A percentile compares a stretch with the other conserved stretches of the same genome.
Conservation (phyloP, 352 stramenopile species). For the Phytophthora pseudosyringae region DNA sequence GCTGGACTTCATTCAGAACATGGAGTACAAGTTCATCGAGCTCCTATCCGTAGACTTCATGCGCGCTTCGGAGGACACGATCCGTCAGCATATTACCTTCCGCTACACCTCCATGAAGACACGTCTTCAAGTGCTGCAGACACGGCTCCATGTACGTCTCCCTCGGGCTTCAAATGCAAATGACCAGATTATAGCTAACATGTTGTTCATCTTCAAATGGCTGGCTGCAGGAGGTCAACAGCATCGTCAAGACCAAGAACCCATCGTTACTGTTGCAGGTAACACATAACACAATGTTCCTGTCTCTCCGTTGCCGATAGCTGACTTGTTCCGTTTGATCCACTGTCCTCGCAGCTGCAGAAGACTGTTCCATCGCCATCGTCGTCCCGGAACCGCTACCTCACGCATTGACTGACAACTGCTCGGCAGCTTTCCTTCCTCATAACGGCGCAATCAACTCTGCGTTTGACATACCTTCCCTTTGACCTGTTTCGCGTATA, state of each 20-base stretch:
- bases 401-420: conserved; percentile 66
- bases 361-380: conserved; percentile 53
- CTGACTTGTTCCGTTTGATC: conserved; percentile 17
- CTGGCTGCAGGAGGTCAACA: conserved; percentile 88
- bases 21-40: conserved; percentile 98
- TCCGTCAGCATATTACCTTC: conserved; percentile 94
- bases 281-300: conserved; percentile 13
- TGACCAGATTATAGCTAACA: conserved; percentile 14
- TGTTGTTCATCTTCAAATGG: background rate
- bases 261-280: conserved; percentile 93
- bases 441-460: conserved; percentile 22
- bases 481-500: conserved; percentile 22
- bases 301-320: conserved; percentile 5
- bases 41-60: conserved; percentile 92
- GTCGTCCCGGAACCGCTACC: conserved; percentile 62
- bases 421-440: background rate
- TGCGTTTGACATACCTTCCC: conserved; percentile 17
- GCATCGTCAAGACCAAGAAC: conserved; percentile 96
- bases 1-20: conserved; percentile 96
- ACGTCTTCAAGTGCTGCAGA: conserved; percentile 91
- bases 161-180: background rate
- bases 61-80: conserved; percentile 88
- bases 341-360: conserved; percentile 50
- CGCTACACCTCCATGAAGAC: conserved; percentile 95
- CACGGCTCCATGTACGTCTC: conserved; percentile 77